Evolutionary conservation across 495 filamentous ascomycete species (phyloP).

Genomic region (Penicillium coffeae): DNA sequence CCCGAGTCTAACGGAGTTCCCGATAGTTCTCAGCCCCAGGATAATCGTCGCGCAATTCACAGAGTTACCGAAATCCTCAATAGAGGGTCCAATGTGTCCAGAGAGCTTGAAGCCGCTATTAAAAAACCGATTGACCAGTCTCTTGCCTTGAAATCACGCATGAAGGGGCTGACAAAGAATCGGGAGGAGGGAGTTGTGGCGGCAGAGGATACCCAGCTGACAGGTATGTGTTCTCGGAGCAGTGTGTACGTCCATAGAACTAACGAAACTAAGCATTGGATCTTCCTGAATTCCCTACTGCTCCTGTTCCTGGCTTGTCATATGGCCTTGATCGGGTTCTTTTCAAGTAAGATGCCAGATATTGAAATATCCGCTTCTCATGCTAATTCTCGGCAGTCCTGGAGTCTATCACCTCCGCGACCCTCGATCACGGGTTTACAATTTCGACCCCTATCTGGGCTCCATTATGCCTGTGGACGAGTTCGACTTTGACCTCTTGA

Average conservation of each 20-base stretch:
- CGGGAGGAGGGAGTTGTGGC: conserved; percentile 16
- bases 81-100: no score
- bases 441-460: conserved; percentile 92
- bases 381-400: conserved; percentile 45
- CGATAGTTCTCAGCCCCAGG: no score
- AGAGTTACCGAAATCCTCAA: no score
- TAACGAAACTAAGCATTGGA: conserved; percentile 44
- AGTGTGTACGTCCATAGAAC: neutral
- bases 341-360: conserved; percentile 63
- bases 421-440: conserved; percentile 80
- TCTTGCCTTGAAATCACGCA: neutral
- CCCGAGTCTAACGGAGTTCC: no score
- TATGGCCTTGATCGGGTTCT: conserved; percentile 86
- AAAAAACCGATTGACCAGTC: neutral
- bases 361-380: neutral
- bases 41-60: no score
- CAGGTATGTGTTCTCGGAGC: conserved; percentile 16
- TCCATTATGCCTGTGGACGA: conserved; percentile 86
- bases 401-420: conserved; percentile 92
- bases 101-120: no score
- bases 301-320: conserved; percentile 64
- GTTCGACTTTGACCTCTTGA: conserved; percentile 85
- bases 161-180: neutral
- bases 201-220: conserved; percentile 6
- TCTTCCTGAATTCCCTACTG: conserved; percentile 43